Evolutionary conservation across 106 monocot species (phyloP), one percentile per base, ranked within the genome.

Genomic region (Chionographis japonica): DNA sequence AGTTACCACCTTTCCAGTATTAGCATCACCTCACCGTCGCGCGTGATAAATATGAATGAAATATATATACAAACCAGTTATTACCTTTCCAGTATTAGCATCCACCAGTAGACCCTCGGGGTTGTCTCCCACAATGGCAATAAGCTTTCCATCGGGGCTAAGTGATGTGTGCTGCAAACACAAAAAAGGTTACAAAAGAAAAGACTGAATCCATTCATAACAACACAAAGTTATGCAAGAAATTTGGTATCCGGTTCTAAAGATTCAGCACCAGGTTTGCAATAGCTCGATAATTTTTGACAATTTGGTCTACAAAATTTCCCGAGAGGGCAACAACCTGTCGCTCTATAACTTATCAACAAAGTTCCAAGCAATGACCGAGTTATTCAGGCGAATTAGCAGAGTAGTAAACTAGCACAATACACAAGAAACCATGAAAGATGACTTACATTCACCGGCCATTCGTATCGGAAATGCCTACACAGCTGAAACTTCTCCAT

Each of bases 401-500:
- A 10, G 8, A 35, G 5, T 12, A 36, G 16, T 3, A 11, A 8
- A 8, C 16, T 37, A 66, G 4, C 16, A 66, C 35, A 66, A 27
- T 27, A 35, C 66, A 66, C 40, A 6, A 19, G 2, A 42, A 62
- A 15, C 9, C 7, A 62, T 1, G 6, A 40, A 14, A n/a, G 16
- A 56, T 60, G 38, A 52, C 83, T 83, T 68, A 88, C 88, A 78
- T 88, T 88, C 11, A 88, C 93, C 40, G 89, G 86, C 89, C 88
- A 92, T 17, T 69, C 52, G 60, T 64, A 86, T 11, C 68, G 75
- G 40, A 86, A 75, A 72, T 75, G 78, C 60, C 78, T 81, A 57
- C 70, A 71, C 50, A 86, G 78, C 63, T 81, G 86, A 74, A 80
- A 86, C 49, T 72, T 86, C 64, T 86, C 81, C 81, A 86, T 63